phyloP scores from a whole-genome alignment of 2,329 filamentous ascomycete species.

The Hortaea sp. region DNA sequence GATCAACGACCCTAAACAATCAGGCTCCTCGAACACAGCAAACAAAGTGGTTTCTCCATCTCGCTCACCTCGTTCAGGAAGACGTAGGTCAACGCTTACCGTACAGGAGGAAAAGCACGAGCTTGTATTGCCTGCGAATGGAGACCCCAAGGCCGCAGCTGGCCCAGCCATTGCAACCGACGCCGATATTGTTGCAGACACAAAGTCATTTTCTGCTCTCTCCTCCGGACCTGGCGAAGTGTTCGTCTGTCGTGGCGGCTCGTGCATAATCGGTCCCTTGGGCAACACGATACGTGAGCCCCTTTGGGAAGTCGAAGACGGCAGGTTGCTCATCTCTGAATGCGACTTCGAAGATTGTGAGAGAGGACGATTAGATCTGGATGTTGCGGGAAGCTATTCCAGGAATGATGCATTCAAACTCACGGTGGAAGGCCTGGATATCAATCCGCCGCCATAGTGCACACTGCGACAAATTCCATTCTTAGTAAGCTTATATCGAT shows the following conservation, averaged over 20 bases:
- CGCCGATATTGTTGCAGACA: constrained; percentile 2
- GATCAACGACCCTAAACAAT: constrained; percentile 30
- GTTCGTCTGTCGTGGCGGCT: constrained; percentile 66
- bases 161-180: constrained; percentile 3
- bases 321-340: constrained; percentile 57
- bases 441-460: constrained; percentile 45
- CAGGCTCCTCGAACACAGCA: background rate
- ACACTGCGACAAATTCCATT: background rate
- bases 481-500: background rate
- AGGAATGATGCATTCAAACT: constrained; percentile 56
- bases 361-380: constrained; percentile 69
- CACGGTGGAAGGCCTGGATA: constrained; percentile 49
- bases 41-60: background rate
- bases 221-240: constrained; percentile 27
- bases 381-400: constrained; percentile 78
- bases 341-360: constrained; percentile 85
- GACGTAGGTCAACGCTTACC: constrained; percentile 31
- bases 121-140: constrained; percentile 36
- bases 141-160: background rate
- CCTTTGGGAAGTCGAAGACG: constrained; percentile 66
- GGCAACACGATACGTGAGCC: constrained; percentile 74
- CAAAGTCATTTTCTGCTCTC: constrained; percentile 2
- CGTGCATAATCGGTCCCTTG: constrained; percentile 67
- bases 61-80: constrained; percentile 5
- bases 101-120: constrained; percentile 44